Percentiles rank a stretch among this genome's conserved stretches.
These are phyloP conservation scores for Diaporthe ilicicola DNA, from an alignment of 2,329 filamentous ascomycete species.

Conservation along the genomic window DNA sequence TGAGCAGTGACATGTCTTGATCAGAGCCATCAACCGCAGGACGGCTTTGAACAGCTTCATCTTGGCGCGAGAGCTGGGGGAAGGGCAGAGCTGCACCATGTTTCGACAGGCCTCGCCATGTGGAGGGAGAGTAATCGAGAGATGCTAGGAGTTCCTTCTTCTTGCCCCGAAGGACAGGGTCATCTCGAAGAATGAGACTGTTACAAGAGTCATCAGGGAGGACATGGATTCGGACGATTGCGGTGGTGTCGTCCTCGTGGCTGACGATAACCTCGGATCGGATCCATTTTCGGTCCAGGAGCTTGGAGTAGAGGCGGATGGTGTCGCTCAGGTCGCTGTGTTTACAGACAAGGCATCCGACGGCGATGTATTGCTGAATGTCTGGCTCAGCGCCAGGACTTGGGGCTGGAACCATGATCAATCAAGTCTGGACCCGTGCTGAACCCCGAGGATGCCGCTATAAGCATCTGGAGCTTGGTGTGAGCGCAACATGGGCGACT, in stretches of 20 bases:
- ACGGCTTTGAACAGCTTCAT: constrained; percentile 41
- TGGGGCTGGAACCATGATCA: background rate
- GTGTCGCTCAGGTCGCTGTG: background rate
- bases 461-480: background rate
- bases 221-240: background rate
- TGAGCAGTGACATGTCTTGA: constrained; percentile 65
- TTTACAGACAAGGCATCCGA: constrained; percentile 8
- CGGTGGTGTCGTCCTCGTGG: background rate
- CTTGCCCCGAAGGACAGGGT: constrained; percentile 56
- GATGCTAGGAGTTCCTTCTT: constrained; percentile 57
- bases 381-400: background rate
- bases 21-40: constrained; percentile 31
- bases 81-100: background rate
- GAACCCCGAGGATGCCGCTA: background rate
- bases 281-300: background rate
- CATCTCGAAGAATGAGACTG: constrained; percentile 68
- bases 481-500: background rate
- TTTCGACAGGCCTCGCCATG: constrained; percentile 61
- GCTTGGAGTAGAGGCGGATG: constrained; percentile 6
- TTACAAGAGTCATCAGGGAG: constrained; percentile 7
- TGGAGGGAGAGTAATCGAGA: constrained; percentile 63
- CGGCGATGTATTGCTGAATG: background rate
- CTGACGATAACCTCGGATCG: background rate
- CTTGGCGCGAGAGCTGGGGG: constrained; percentile 40
- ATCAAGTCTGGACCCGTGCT: background rate